Evolutionary conservation across 2,329 filamentous ascomycete genomes (phyloP), one percentile per base, ranked within the genome.

Genomic region (Ophiocordyceps robertsii): DNA sequence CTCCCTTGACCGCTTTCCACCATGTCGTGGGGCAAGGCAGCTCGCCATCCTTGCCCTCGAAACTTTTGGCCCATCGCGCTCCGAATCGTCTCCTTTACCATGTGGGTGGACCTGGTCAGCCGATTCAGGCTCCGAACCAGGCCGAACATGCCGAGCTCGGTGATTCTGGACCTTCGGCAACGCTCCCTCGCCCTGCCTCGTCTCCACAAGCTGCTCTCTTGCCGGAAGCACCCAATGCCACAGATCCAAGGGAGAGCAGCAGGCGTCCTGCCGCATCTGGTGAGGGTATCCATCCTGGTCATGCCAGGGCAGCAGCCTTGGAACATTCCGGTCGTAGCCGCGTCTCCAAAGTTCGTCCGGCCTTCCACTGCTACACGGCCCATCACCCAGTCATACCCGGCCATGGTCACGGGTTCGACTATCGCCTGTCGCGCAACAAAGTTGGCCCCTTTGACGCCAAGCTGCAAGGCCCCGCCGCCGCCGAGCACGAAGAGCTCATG

Each of bases 281-380:
- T 19, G 9, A 14, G 17, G 17, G n/a, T 14, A 11, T 36, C 14
- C 14, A 10, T 27, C n/a, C 24, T 27, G 29, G 42, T 11, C 12
- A 17, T 10, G 17, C 13, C 7, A 12, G 38, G 11, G 13, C 7
- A 14, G 37, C 41, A 37, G 43, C 51, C 12, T 32, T 46, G 3
- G 33, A 38, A 29, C 44, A 47, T 17, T 40, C 42, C n/a, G 54
- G 49, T 6, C 52, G 56, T 24, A 50, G 43, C 35, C 49, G 44
- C 27, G 43, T 46, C 10, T 49, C 50, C 14, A 59, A 61, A 30
- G 47, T 53, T 29, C 52, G 50, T 4, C 56, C 58, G 13, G 49
- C 49, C 3, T 53, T 49, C 32, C 46, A 49, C 6, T 35, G 49
- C 14, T 38, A 51, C 29, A 41, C 45, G 2, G 39, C 45, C 6